Conservation (phyloP, 495 filamentous ascomycete genomes). For the Annulohypoxylon nitens region DNA sequence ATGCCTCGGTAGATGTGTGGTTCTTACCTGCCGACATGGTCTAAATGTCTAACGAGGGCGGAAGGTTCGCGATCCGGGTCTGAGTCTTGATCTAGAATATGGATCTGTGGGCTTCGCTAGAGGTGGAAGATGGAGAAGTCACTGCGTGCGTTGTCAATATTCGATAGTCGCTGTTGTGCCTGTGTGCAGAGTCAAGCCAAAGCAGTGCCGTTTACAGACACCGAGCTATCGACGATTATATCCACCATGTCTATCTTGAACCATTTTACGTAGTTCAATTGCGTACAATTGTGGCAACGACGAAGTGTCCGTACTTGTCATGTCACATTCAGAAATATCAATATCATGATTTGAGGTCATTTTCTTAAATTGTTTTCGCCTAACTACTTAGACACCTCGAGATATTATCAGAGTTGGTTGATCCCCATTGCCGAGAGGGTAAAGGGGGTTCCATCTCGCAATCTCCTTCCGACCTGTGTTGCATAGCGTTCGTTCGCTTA, state of each 20-base stretch:
- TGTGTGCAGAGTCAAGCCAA: neutral
- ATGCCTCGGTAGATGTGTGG: neutral
- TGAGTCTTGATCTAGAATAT: neutral
- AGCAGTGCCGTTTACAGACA: neutral
- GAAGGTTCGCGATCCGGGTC: neutral
- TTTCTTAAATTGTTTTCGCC: slow-evolving; percentile 15
- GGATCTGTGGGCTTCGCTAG: neutral
- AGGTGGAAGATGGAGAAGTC: neutral
- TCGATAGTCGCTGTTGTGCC: neutral
- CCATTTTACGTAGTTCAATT: neutral
- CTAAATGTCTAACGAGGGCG: neutral
- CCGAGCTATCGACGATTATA: neutral
- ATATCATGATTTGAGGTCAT: neutral
- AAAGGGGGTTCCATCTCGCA: slow-evolving; percentile 11
- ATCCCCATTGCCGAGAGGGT: neutral
- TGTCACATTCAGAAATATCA: neutral
- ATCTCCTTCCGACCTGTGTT: slow-evolving; percentile 11
- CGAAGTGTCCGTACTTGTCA: neutral
- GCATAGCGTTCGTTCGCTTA: slow-evolving; percentile 25
- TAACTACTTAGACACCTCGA: slow-evolving; percentile 1
- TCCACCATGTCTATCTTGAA: neutral
- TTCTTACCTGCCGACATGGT: no score
- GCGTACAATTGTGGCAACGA: neutral
- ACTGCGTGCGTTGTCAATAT: neutral
- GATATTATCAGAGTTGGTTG: neutral